Evolutionary conservation across 106 monocot species (phyloP), one percentile per base, ranked within the genome.

Genomic region (Agapanthus africanus): DNA sequence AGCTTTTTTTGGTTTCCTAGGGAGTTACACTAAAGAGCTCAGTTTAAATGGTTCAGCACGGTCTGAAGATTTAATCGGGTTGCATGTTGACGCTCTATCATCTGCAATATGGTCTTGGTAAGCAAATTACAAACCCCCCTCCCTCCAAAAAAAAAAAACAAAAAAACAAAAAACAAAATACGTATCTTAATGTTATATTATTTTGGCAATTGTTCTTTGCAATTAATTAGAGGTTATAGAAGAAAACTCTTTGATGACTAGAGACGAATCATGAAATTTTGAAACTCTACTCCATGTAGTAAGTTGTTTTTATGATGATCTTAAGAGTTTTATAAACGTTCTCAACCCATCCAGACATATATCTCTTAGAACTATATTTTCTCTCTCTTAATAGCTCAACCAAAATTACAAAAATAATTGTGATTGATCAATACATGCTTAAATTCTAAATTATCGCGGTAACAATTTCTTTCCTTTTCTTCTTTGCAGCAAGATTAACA

Each of bases 81-180:
- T 81, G 64, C 90, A 86, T 44, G 72, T 99, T 39, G 79, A 78
- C 80, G 71, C 73, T 49, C 70, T 93, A 16, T 75, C 89, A 41
- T 79, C 85, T 76, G 82, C 81, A 4, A 42, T 97, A 39, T 50
- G 11, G 41, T 76, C 40, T 61, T 47, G 86, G 95, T 97, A 79
- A 50, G 68, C 38, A 50, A 66, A 44, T 64, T 64, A n/a, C 36
- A 62, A 35, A 35, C 8, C 27, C 38, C 30, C 56, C 13, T 13
- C 56, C 8, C 28, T 6, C 21, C 23, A 44, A 44, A 44, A 4
- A 44, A 8, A 8, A 44, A 44, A 2, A 16, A 44, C 44, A 44
- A 44, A 2, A 8, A 7, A 14, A 52, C 3, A 21, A 7, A 52
- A 52, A 23, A 4, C 3, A 32, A 59, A 59, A 59, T n/a, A n/a